Conservation (phyloP, 2,329 filamentous ascomycete species). For the Dothistroma septosporum region DNA sequence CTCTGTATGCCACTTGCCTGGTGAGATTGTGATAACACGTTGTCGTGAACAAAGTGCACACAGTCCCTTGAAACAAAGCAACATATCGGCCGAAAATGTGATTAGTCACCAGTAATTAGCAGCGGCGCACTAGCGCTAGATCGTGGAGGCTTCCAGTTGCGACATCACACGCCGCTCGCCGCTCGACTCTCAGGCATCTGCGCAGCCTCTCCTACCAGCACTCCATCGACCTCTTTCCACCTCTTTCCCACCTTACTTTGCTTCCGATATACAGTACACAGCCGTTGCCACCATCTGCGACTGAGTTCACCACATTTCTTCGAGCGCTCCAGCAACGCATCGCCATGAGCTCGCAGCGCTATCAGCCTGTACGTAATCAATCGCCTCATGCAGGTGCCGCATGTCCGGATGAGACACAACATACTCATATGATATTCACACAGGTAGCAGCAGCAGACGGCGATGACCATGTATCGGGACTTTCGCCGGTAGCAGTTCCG, state of each 20-base stretch:
- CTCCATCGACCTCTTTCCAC: not conserved
- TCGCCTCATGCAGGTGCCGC: not conserved
- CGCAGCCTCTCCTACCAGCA: not conserved
- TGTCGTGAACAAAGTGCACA: not conserved
- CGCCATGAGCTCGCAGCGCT: constrained; percentile 46
- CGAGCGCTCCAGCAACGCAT: constrained; percentile 12
- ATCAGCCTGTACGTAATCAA: constrained; percentile 46
- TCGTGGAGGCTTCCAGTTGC: not conserved
- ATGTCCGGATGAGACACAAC: not conserved
- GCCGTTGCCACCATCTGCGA: not conserved
- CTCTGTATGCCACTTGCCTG: not conserved
- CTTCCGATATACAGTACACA: not conserved
- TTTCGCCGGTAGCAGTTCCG: constrained; percentile 38
- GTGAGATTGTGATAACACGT: not conserved
- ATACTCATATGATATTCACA: not conserved
- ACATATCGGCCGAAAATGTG: not conserved
- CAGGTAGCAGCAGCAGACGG: constrained; percentile 37
- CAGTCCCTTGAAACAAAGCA: not conserved
- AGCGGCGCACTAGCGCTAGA: not conserved
- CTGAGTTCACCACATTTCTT: constrained; percentile 1
- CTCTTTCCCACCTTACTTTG: not conserved
- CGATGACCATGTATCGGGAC: constrained; percentile 36
- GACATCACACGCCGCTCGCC: constrained; percentile 1
- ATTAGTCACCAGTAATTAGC: not conserved
- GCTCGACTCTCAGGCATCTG: not conserved